Evolutionary conservation across 352 stramenopile genomes (phyloP), one percentile per base, ranked within the genome.

Genomic region (Paralagenidium karlingii): DNA sequence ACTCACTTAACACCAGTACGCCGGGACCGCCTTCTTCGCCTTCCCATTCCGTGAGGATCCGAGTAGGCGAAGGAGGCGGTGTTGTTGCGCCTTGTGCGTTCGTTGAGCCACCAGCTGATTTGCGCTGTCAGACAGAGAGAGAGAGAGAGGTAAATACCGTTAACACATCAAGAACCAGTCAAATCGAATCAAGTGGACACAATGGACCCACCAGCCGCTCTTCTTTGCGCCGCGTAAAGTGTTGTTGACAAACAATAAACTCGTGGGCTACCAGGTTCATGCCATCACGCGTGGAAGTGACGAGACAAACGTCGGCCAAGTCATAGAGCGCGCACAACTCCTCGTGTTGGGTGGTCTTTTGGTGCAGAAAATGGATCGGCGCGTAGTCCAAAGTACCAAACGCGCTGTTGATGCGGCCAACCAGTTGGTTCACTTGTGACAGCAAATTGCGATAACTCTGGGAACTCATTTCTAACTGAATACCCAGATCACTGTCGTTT

Each of bases 231-330:
- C 71, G 56, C 68, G 79, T 86, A 15, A 86, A 86, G 34, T 86
- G 71, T 42, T 90, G 70, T 52, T 94, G 79, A 27, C 75, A 88
- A 0, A 85, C 79, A 25, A 95, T 63, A 49, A 92, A 95, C 47
- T 95, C 82, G 31, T 94, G 77, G 15, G 74, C 82, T 1, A 94
- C 78, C 8, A 95, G 54, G 48, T 95, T 95, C 78, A 95, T 94
- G 36, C 82, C 81, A 54, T 95, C 82, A 8, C 77, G 53, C 12
- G 83, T 84, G 32, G 76, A 91, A 1, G 81, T 95, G 24, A 95
- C 81, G 28, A 95, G 30, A 26, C 81, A 94, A 30, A 93, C 79
- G 39, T 95, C 77, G 6, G 82, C 82, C 29, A 94, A 34, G 40
- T 93, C 77, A 47, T 95, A 95, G 5, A 94, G 58, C 15, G 82